Conservation (phyloP, 371 early-diverging fungal species). For the Mortierella sp. region DNA sequence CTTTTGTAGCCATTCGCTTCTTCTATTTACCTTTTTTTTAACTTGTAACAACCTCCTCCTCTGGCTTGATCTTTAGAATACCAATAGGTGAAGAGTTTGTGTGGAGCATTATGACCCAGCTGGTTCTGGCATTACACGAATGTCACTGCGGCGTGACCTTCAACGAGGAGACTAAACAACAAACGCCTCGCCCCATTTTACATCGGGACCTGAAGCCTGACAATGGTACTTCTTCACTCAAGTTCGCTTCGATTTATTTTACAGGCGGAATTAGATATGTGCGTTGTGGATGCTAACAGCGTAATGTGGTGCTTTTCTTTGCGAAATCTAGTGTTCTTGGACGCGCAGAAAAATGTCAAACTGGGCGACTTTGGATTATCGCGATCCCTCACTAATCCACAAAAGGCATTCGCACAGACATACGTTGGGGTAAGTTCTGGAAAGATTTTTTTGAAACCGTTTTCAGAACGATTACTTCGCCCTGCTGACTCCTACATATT, state of each 20-base stretch:
- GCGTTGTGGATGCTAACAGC: background rate
- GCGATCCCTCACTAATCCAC: conserved; percentile 64
- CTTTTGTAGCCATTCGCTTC: too few relatives aligned
- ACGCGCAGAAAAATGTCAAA: conserved; percentile 69
- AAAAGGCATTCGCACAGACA: conserved; percentile 71
- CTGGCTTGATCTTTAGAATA: conserved; percentile 50
- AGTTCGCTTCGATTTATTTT: background rate
- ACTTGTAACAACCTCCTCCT: background rate
- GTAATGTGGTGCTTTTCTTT: background rate
- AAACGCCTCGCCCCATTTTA: conserved; percentile 47
- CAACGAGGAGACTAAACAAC: conserved; percentile 17
- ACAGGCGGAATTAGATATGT: background rate
- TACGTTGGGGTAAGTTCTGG: conserved; percentile 67
- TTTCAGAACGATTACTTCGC: too few relatives aligned
- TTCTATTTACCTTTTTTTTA: too few relatives aligned
- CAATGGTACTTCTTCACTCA: conserved; percentile 58
- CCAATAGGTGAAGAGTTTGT: conserved; percentile 68
- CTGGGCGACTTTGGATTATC: conserved; percentile 81
- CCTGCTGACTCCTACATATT: too few relatives aligned
- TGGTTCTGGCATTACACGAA: conserved; percentile 70
- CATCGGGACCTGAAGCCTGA: conserved; percentile 79
- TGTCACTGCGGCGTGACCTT: conserved; percentile 64
- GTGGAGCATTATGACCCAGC: conserved; percentile 71
- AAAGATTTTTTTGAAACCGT: too few relatives aligned
- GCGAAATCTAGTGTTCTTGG: conserved; percentile 74